Evolutionary conservation across 2,329 filamentous ascomycete genomes (phyloP).

Genomic region (Coccinonectria pachysandricola): DNA sequence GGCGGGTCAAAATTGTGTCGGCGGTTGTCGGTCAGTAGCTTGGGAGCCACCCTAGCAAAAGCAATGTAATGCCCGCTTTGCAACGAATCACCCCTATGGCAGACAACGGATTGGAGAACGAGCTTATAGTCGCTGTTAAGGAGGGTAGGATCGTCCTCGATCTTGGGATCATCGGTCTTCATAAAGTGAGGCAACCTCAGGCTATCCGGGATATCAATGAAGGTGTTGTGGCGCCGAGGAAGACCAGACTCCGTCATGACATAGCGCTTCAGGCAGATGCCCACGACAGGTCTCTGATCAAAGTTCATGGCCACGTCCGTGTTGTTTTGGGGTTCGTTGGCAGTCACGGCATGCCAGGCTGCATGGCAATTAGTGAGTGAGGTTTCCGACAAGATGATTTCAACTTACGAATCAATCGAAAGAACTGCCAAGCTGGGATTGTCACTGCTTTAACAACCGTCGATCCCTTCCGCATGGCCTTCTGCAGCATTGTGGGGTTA

Average conservation of each 20-base stretch:
- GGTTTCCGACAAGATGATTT: not conserved
- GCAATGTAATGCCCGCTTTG: slow-evolving; percentile 88
- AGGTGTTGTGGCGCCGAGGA: slow-evolving; percentile 65
- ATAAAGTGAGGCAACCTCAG: slow-evolving; percentile 87
- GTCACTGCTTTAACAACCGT: slow-evolving; percentile 67
- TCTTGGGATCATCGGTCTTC: slow-evolving; percentile 58
- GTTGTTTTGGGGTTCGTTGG: slow-evolving; percentile 49
- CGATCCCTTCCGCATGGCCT: slow-evolving; percentile 34
- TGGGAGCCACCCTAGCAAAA: slow-evolving; percentile 65
- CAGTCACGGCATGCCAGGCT: slow-evolving; percentile 72
- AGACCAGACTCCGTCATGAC: slow-evolving; percentile 56
- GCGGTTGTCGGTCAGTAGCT: slow-evolving; percentile 49
- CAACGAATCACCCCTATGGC: slow-evolving; percentile 76
- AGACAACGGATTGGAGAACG: slow-evolving; percentile 82
- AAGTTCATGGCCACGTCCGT: slow-evolving; percentile 84
- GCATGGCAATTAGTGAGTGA: slow-evolving; percentile 23
- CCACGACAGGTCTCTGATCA: slow-evolving; percentile 73
- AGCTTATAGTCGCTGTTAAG: slow-evolving; percentile 89
- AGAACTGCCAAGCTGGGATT: slow-evolving; percentile 97
- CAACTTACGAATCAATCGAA: slow-evolving; percentile 74
- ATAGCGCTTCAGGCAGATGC: slow-evolving; percentile 89
- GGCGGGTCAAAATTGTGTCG: slow-evolving; percentile 45
- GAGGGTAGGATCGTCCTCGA: slow-evolving; percentile 45
- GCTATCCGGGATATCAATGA: slow-evolving; percentile 76
- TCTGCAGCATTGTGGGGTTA: slow-evolving; percentile 30